Evolutionary conservation across 177 flowering plant species (phyloP), one percentile per base, ranked within the genome.

Genomic region (Tripterygium wilfordii): DNA sequence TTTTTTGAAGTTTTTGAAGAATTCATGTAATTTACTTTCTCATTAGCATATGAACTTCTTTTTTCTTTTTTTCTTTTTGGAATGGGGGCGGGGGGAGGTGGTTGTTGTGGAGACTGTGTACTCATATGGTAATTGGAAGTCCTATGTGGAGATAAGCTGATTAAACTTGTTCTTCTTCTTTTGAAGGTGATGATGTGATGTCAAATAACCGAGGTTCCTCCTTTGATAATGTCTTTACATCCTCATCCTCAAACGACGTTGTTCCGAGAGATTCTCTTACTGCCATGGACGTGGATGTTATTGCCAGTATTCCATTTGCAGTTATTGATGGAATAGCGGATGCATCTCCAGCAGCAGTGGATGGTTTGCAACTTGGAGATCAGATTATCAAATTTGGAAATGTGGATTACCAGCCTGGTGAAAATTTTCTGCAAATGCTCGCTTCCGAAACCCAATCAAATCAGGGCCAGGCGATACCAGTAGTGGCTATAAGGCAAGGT

Each of bases 351-450:
- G 92, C 96, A 42, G 86, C 87, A 19, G 96, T 83, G 60, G 98
- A 80, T 70, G 98, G 98, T 19, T 66, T 92, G 43, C 96, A 92
- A 62, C 87, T 88, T 54, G 98, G 96, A 36, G 98, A 92, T 65
- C 95, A 71, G 69, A 74, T 92, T 52, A 59, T 86, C 66, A 88
- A 80, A 64, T 92, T 92, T 58, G 96, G 98, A 20, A 79, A 45
- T 53, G 95, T 92, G 31, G 91, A 83, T 23, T 42, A 42, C 24
- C 29, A 42, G 56, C 70, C 60, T 56, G 95, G 98, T 42, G 88
- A 78, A 26, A 70, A 69, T 56, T 58, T 92, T 71, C 63, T 74
- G 23, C 73, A 56, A 43, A 72, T 74, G 61, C 96, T 88, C 57
- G 75, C 87, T 49, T 70, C 87, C 51, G 96, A 85, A 70, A 76